Evolutionary conservation across 148 eudicot species (phyloP).

Genomic region (Rhododendron griersonianum): DNA sequence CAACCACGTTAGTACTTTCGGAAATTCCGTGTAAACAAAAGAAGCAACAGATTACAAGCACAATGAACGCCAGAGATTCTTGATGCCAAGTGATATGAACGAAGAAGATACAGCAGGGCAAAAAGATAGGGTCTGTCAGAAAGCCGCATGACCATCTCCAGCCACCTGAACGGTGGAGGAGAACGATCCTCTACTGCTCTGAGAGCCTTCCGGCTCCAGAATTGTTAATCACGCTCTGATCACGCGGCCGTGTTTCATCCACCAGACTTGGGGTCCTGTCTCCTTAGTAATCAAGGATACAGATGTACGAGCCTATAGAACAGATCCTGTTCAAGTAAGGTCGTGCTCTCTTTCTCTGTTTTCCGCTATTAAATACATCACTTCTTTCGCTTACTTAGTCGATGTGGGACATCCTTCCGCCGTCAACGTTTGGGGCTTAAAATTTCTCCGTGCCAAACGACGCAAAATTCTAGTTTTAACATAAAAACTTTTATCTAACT

Average conservation of each 20-base stretch:
- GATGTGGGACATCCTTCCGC: not conserved
- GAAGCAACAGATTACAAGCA: not conserved
- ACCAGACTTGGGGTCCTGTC: not conserved
- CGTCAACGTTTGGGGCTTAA: too few species aligned
- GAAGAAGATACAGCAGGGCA: too few species aligned
- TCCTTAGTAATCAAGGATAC: not conserved
- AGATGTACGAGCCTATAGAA: conserved; percentile 4
- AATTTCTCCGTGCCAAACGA: too few species aligned
- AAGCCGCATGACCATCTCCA: too few species aligned
- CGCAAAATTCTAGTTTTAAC: too few species aligned
- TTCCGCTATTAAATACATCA: not conserved
- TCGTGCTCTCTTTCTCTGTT: not conserved
- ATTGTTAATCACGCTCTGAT: not conserved
- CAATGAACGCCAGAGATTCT: not conserved
- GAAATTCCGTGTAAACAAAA: not conserved
- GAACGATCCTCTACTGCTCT: too few species aligned
- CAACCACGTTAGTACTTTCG: not conserved
- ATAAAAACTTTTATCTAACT: too few species aligned
- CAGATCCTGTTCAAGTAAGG: conserved; percentile 5
- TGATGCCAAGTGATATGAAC: not conserved
- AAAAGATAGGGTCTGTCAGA: too few species aligned
- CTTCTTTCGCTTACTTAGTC: not conserved
- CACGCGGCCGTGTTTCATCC: not conserved
- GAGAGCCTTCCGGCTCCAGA: too few species aligned
- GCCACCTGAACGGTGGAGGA: too few species aligned